Evolutionary conservation across 345 rosid genomes (phyloP).

Genomic region (Populus nigra): DNA sequence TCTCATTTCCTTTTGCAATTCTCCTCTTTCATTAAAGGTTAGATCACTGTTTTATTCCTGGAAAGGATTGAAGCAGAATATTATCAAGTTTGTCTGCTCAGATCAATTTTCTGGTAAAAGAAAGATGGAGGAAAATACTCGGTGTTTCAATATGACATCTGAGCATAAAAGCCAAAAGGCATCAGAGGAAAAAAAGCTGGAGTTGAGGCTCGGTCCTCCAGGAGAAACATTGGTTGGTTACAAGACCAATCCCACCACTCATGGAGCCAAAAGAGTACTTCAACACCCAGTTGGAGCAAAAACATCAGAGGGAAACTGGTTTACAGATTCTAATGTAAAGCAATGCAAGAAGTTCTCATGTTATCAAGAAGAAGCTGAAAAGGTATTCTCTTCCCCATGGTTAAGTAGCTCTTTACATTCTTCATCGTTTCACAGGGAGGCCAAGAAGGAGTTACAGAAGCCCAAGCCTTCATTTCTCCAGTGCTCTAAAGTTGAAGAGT

Average conservation of each 20-base stretch:
- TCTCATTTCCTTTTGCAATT: no score
- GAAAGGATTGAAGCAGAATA: not conserved
- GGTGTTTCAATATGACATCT: conserved; percentile 1
- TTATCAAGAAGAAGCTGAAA: not conserved
- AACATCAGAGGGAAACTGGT: not conserved
- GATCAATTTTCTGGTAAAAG: not conserved
- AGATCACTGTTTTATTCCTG: not conserved
- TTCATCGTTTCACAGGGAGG: not conserved
- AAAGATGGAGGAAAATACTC: conserved; percentile 23
- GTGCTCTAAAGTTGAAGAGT: conserved; percentile 18
- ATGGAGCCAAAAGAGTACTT: conserved; percentile 34
- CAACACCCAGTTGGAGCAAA: conserved; percentile 7
- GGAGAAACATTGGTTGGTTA: conserved; percentile 21
- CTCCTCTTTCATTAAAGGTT: no score
- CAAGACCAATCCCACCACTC: not conserved
- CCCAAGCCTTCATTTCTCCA: conserved; percentile 1
- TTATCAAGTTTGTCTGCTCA: not conserved
- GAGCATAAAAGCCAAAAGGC: not conserved
- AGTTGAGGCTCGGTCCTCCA: conserved; percentile 46
- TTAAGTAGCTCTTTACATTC: not conserved
- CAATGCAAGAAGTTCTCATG: conserved; percentile 3
- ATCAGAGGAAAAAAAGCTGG: conserved; percentile 37
- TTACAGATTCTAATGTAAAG: not conserved
- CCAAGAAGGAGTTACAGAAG: not conserved
- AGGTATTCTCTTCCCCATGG: conserved; percentile 3